Evolutionary conservation across 495 filamentous ascomycete species (phyloP), one percentile per base, ranked within the genome.

Genomic region (Aspergillus biplanus): DNA sequence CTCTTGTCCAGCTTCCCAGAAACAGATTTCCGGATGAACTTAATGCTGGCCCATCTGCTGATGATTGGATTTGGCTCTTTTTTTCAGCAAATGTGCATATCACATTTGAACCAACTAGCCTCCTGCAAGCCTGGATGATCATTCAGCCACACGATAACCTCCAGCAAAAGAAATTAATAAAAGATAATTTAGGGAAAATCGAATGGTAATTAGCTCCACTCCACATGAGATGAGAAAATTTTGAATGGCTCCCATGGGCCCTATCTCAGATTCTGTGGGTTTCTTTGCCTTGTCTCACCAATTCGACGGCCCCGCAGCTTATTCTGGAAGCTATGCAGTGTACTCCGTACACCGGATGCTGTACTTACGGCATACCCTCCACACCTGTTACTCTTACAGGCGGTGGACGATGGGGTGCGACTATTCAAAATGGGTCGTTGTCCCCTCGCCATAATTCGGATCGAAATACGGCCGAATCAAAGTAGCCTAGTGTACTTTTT

Each of bases 261-360:
- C 49, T 15, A 31, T 64, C 44, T 53, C 46, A 55, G 52, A 54
- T 50, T 58, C 27, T 16, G 52, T 61, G 16, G 44, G 49, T 48
- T 56, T 50, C 58, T 62, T 60, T 66, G 61, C 61, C 53, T 18
- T 67, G 61, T 69, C 65, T 63, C 55, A 56, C 65, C 49, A 57
- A 59, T 37, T 52, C 21, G 61, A 27, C 54, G 55, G 63, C 18
- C 53, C 67, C 49, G 50, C 55, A 68, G 59, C 63, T 63, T 57
- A 68, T 72, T 72, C 70, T 72, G 67, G 67, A 71, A 71, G 64
- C 65, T 52, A 58, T 69, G 67, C 55, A 61, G 65, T 67, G 62
- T 59, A 62, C 49, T 54, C 31, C 33, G 54, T 11, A 52, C 49
- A 48, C 31, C 33, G 54, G 4, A 52, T 48, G 37, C 31, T 34